phyloP scores from a whole-genome alignment of 140 eudicot species.

The Senecio squalidus region DNA sequence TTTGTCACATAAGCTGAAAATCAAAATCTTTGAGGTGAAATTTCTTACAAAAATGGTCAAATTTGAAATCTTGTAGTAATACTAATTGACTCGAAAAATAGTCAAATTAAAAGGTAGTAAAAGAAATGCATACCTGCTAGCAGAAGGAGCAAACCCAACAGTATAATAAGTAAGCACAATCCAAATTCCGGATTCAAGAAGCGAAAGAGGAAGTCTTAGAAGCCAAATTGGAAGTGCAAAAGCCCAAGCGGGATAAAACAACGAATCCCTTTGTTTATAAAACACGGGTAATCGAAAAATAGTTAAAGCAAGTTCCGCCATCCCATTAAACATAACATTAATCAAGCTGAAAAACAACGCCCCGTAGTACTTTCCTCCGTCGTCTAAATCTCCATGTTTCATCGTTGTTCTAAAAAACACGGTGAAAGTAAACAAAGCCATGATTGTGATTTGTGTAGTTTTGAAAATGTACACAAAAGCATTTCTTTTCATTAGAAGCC shows the following conservation, averaged over 20 bases:
- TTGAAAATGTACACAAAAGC: conserved; percentile 58
- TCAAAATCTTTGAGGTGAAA: background rate
- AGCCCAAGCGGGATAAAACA: conserved; percentile 65
- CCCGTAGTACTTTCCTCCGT: conserved; percentile 46
- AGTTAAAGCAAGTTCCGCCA: conserved; percentile 53
- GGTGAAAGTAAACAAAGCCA: conserved; percentile 45
- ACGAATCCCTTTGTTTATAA: conserved; percentile 50
- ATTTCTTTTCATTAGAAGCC: conserved; percentile 53
- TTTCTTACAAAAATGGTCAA: background rate
- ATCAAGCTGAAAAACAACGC: conserved; percentile 49
- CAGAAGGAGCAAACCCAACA: conserved; percentile 58
- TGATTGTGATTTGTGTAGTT: conserved; percentile 50
- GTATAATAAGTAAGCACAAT: conserved; percentile 51
- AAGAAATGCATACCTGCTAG: conserved; percentile 36
- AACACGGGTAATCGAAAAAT: conserved; percentile 47
- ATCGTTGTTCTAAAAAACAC: conserved; percentile 44
- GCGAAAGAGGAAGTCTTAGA: conserved; percentile 43
- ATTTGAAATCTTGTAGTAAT: background rate
- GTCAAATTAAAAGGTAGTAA: conserved; percentile 13
- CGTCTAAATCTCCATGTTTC: conserved; percentile 36
- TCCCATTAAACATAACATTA: conserved; percentile 55
- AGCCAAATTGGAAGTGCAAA: conserved; percentile 56
- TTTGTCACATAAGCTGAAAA: background rate
- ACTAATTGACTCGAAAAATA: background rate
- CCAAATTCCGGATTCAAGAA: conserved; percentile 54